Evolutionary conservation across 129 eudicot species (phyloP).

Genomic region (Escallonia rubra): DNA sequence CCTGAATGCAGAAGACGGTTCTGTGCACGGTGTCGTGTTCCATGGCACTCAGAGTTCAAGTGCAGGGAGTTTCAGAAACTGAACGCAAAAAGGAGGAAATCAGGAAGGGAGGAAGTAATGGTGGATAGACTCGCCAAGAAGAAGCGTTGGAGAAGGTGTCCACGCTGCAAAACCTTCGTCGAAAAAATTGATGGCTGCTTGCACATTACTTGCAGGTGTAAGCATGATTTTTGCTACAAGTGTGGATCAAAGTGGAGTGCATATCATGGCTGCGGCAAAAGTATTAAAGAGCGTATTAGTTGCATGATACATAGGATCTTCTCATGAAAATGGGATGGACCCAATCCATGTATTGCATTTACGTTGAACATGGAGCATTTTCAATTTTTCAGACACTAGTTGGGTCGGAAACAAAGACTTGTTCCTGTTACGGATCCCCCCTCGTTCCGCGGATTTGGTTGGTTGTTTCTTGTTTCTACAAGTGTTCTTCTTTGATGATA

Average conservation of each 20-base stretch:
- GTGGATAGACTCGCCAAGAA: conserved; percentile 44
- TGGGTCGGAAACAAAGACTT: too few species aligned
- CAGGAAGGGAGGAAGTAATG: conserved; percentile 22
- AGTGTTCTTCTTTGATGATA: too few species aligned
- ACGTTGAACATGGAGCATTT: too few species aligned
- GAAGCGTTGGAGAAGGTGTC: conserved; percentile 53
- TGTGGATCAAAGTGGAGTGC: conserved; percentile 51
- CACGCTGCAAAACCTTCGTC: conserved; percentile 41
- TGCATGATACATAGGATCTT: too few species aligned
- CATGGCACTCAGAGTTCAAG: conserved; percentile 50
- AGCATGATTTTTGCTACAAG: conserved; percentile 47
- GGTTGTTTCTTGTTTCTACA: too few species aligned
- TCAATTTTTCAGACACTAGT: too few species aligned
- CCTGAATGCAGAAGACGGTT: conserved; percentile 34
- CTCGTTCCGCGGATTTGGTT: too few species aligned
- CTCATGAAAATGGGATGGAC: too few species aligned
- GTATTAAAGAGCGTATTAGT: too few species aligned
- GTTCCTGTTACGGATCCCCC: too few species aligned
- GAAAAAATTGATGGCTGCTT: conserved; percentile 48
- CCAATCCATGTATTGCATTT: too few species aligned
- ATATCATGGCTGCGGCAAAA: conserved; percentile 5
- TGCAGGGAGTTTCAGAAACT: conserved; percentile 44
- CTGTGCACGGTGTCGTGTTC: conserved; percentile 48
- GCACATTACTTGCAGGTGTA: conserved; percentile 55
- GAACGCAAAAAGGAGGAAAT: conserved; percentile 12